phyloP scores from a whole-genome alignment of 2,329 filamentous ascomycete genomes.

The Achaetomium macrosporum region DNA sequence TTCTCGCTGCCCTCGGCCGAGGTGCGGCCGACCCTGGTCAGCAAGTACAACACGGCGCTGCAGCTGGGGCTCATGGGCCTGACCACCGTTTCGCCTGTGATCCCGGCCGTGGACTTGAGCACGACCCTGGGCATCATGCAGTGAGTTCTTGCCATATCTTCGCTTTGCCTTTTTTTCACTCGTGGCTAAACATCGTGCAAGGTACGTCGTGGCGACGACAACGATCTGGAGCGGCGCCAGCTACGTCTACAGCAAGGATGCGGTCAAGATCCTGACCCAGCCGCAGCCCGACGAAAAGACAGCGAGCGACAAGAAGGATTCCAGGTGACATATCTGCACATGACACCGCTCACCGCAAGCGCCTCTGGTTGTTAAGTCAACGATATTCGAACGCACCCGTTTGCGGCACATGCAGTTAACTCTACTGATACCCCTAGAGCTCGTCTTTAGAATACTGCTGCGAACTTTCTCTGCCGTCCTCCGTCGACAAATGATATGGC shows the following conservation, averaged over 20 bases:
- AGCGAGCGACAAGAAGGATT: conserved; percentile 4
- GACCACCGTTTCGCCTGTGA: conserved; percentile 72
- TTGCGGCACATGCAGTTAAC: no score
- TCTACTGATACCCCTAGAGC: no score
- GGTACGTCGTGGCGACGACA: conserved; percentile 78
- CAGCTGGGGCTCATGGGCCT: conserved; percentile 82
- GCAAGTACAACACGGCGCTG: conserved; percentile 89
- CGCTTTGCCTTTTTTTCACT: not conserved
- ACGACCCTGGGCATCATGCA: conserved; percentile 55
- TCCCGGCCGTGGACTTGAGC: conserved; percentile 50
- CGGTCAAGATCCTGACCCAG: conserved; percentile 71
- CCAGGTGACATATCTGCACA: not conserved
- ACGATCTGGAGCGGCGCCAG: conserved; percentile 92
- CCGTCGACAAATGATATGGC: no score
- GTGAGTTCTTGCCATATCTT: conserved; percentile 41
- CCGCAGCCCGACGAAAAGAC: conserved; percentile 11
- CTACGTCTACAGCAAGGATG: conserved; percentile 86
- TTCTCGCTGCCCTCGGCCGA: conserved; percentile 86
- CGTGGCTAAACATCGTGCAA: conserved; percentile 30
- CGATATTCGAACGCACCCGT: no score
- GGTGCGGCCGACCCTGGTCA: conserved; percentile 75
- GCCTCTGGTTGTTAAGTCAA: no score
- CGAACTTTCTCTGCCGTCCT: no score
- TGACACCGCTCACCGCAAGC: no score
- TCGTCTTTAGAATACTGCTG: no score